Evolutionary conservation across 2,329 filamentous ascomycete species (phyloP).

Genomic region (Coleophoma cylindrospora): DNA sequence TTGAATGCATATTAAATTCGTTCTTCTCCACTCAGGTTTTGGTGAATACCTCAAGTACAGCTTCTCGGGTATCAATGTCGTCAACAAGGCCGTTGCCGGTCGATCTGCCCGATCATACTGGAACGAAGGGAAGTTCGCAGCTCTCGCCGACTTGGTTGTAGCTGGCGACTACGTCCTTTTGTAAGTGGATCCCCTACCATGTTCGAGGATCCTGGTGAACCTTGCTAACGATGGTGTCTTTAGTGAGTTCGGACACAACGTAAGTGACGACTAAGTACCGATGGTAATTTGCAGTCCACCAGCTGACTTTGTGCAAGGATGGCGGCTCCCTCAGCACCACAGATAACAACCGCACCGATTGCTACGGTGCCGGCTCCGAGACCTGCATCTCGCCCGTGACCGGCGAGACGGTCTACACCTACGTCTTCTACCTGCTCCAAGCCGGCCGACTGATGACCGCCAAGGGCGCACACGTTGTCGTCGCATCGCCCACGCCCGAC

Average conservation of each 20-base stretch:
- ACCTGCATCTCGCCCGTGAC: constrained; percentile 5
- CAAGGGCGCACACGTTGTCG: constrained; percentile 38
- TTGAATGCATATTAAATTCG: constrained; percentile 1
- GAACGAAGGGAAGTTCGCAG: constrained; percentile 58
- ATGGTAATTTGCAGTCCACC: too few species aligned
- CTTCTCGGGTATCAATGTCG: constrained; percentile 40
- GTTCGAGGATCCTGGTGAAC: background rate
- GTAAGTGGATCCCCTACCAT: background rate
- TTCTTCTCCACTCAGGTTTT: constrained; percentile 45
- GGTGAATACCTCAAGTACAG: constrained; percentile 53
- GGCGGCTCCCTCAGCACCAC: constrained; percentile 45
- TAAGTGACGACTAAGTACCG: too few species aligned
- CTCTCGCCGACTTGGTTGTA: constrained; percentile 39
- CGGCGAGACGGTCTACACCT: constrained; percentile 6
- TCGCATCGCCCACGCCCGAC: constrained; percentile 41
- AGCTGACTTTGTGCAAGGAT: constrained; percentile 30
- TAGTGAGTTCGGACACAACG: constrained; percentile 60
- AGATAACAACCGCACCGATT: constrained; percentile 58
- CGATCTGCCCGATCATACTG: constrained; percentile 63
- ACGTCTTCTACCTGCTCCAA: constrained; percentile 5
- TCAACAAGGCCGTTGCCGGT: constrained; percentile 62
- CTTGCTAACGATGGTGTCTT: background rate
- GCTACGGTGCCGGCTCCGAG: constrained; percentile 24
- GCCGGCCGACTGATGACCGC: constrained; percentile 1
- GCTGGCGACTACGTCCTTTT: constrained; percentile 11